phyloP scores from a whole-genome alignment of 257 asterid genomes.

The Solanum corneliomulleri region DNA sequence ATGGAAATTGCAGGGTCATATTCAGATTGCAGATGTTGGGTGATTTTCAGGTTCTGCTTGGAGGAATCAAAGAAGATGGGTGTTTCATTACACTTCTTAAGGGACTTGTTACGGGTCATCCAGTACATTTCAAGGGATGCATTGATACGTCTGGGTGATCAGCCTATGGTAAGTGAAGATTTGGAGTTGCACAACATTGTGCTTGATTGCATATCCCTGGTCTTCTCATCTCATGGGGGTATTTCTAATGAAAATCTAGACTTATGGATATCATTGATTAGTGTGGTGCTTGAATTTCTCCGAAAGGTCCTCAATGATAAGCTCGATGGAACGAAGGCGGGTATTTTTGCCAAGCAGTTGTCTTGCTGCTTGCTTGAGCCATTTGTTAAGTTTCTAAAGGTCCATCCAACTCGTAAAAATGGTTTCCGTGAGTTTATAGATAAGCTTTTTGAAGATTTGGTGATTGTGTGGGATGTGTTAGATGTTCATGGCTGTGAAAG shows the following conservation, averaged over 20 bases:
- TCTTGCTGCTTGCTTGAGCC: constrained; percentile 56
- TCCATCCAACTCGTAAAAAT: constrained; percentile 65
- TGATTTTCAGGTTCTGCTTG: constrained; percentile 61
- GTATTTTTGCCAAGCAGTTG: constrained; percentile 31
- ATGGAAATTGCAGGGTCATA: constrained; percentile 26
- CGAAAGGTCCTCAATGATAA: constrained; percentile 28
- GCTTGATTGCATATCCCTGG: constrained; percentile 43
- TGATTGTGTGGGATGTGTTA: constrained; percentile 41
- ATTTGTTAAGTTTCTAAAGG: constrained; percentile 64
- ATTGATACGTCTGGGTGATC: constrained; percentile 10
- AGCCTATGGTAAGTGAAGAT: constrained; percentile 12
- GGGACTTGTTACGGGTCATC: constrained; percentile 58
- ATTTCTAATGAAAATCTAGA: constrained; percentile 59
- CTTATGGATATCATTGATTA: constrained; percentile 48
- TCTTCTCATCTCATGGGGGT: constrained; percentile 69
- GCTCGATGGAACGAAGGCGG: constrained; percentile 31
- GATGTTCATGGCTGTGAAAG: constrained; percentile 16
- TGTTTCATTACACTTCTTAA: constrained; percentile 37
- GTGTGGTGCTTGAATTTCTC: constrained; percentile 37
- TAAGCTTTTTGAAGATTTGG: constrained; percentile 65
- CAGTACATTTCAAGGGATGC: constrained; percentile 40
- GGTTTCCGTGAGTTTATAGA: constrained; percentile 61
- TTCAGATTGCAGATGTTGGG: constrained; percentile 71
- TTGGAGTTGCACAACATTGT: constrained; percentile 33
- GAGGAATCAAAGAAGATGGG: constrained; percentile 51